A percentile compares a stretch with the other conserved stretches of the same genome.
phyloP scores from a whole-genome alignment of 1,139 yeast species.

The Pichia sp. region DNA sequence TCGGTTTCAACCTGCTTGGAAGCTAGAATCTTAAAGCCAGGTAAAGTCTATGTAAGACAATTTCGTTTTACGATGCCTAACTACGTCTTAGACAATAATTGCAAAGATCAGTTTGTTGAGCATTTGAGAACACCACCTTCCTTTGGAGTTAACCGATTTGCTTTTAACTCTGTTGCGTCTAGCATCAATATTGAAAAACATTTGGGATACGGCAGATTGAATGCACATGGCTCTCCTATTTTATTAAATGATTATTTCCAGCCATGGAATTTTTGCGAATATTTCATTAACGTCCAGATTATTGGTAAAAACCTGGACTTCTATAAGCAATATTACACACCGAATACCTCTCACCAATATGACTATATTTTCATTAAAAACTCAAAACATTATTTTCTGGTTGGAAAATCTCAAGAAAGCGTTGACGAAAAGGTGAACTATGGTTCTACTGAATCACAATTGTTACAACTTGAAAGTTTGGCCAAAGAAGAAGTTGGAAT shows the following conservation, averaged over 20 bases:
- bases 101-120: conserved; percentile 42
- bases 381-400: conserved; percentile 14
- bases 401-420: conserved; percentile 8
- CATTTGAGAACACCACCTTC: conserved; percentile 58
- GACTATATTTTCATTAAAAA: conserved; percentile 17
- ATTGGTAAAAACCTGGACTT: conserved; percentile 18
- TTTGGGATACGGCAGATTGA: conserved; percentile 32
- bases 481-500: conserved; percentile 10
- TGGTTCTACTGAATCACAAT: conserved; percentile 12
- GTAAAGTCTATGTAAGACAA: conserved; percentile 4
- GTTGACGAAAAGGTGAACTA: conserved; percentile 4
- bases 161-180: neutral
- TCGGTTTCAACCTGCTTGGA: conserved; percentile 17
- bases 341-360: conserved; percentile 12
- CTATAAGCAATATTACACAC: conserved; percentile 13
- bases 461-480: conserved; percentile 11
- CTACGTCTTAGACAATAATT: conserved; percentile 46
- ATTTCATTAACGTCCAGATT: conserved; percentile 18
- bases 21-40: conserved; percentile 3
- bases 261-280: conserved; percentile 15
- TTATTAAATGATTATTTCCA: conserved; percentile 23
- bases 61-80: conserved; percentile 58
- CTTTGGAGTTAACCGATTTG: conserved; percentile 31
- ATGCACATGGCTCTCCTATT: conserved; percentile 28
- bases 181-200: conserved; percentile 14